These are phyloP conservation scores for Gamarada debralockiae DNA, from an alignment of 495 filamentous ascomycete species.

Conservation along the genomic window DNA sequence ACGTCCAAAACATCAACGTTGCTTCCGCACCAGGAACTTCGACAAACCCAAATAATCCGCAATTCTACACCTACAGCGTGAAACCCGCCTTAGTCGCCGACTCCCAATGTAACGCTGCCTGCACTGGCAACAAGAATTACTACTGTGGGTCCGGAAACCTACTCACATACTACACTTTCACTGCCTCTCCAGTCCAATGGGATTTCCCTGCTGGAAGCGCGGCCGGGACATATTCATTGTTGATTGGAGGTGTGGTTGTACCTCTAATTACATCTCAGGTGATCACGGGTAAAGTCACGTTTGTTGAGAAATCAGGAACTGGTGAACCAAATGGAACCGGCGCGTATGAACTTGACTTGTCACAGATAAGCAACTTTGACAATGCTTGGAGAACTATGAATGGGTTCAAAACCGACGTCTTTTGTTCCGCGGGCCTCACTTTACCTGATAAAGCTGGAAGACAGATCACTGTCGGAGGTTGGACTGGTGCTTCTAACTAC, in stretches of 20 bases:
- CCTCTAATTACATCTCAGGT: slow-evolving; percentile 54
- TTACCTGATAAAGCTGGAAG: slow-evolving; percentile 59
- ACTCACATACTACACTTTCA: slow-evolving; percentile 42
- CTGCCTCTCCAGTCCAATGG: not conserved
- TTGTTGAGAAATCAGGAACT: slow-evolving; percentile 51
- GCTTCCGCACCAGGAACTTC: slow-evolving; percentile 2
- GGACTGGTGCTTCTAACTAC: slow-evolving; percentile 56
- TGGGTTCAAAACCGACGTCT: slow-evolving; percentile 57
- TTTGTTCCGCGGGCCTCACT: slow-evolving; percentile 55
- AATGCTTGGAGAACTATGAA: slow-evolving; percentile 55
- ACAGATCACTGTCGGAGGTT: slow-evolving; percentile 61
- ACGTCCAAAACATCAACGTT: slow-evolving; percentile 5
- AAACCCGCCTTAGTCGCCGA: not conserved
- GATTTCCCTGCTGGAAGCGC: slow-evolving; percentile 44
- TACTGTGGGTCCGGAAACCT: slow-evolving; percentile 53
- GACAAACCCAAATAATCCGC: not conserved
- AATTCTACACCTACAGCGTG: slow-evolving; percentile 2
- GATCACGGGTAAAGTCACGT: slow-evolving; percentile 59
- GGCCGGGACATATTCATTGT: slow-evolving; percentile 48
- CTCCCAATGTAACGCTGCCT: slow-evolving; percentile 29
- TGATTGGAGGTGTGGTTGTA: slow-evolving; percentile 44
- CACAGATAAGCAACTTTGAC: slow-evolving; percentile 36
- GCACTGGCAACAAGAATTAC: slow-evolving; percentile 45
- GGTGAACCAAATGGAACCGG: slow-evolving; percentile 49
- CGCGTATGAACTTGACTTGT: slow-evolving; percentile 59